phyloP scores from a whole-genome alignment of 2,329 filamentous ascomycete genomes.

The Alternaria triticina region DNA sequence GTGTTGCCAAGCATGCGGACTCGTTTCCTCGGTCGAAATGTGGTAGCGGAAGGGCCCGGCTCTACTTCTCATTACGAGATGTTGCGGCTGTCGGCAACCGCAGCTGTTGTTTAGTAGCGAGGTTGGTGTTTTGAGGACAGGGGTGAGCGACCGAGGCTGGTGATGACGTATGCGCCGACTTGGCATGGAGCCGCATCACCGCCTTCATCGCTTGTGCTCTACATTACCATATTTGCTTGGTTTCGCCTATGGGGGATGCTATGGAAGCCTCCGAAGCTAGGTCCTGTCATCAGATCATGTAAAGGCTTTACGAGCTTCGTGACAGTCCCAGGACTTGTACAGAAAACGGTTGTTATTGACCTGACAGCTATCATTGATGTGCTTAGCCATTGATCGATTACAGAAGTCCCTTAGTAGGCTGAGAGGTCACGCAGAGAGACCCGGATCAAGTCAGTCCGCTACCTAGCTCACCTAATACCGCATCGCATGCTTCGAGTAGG shows the following conservation, averaged over 20 bases:
- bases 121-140: conserved; percentile 1
- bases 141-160: conserved; percentile 14
- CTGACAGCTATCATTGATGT: background rate
- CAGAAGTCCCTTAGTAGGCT: background rate
- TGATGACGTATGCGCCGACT: conserved; percentile 22
- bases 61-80: conserved; percentile 6
- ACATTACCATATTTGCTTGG: background rate
- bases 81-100: background rate
- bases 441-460: background rate
- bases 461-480: background rate
- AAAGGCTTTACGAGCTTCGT: background rate
- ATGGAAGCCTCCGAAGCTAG: background rate
- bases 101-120: background rate
- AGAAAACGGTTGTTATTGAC: background rate
- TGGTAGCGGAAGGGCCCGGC: conserved; percentile 14
- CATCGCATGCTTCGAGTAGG: background rate
- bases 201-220: background rate
- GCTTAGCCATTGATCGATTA: background rate
- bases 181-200: conserved; percentile 12
- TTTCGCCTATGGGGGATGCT: background rate
- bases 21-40: conserved; percentile 1
- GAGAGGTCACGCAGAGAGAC: background rate
- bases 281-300: background rate
- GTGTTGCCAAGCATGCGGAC: conserved; percentile 9
- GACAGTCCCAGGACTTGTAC: background rate